These are phyloP conservation scores for Pichia heedii DNA, from an alignment of 805 yeast species.

Conservation along the genomic window DNA sequence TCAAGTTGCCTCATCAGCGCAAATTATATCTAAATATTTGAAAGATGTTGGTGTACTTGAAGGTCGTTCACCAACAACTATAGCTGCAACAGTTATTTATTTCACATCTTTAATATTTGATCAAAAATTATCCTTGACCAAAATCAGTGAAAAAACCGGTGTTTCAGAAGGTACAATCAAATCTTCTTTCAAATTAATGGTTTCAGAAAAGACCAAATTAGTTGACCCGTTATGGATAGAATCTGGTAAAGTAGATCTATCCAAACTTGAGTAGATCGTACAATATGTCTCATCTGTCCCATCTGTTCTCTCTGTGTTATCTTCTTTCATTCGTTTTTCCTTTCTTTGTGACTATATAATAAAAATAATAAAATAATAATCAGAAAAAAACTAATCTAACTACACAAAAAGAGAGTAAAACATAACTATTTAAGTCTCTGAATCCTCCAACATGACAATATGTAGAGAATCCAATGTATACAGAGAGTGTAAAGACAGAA, in stretches of 20 bases:
- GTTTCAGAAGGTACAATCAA: slow-evolving; percentile 97
- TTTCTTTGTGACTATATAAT: no score
- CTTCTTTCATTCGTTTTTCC: background rate
- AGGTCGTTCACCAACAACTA: slow-evolving; percentile 94
- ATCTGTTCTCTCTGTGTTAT: background rate
- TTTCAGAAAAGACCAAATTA: slow-evolving; percentile 60
- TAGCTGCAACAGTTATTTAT: slow-evolving; percentile 95
- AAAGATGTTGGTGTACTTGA: slow-evolving; percentile 90
- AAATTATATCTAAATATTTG: slow-evolving; percentile 80
- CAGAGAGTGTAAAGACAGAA: no score
- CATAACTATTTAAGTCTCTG: no score
- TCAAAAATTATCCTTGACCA: slow-evolving; percentile 62
- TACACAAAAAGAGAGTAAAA: no score
- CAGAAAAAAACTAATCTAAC: background rate
- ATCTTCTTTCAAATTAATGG: slow-evolving; percentile 77
- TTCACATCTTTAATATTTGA: slow-evolving; percentile 88
- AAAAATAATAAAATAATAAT: background rate
- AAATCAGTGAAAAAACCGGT: slow-evolving; percentile 86
- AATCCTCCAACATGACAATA: no score
- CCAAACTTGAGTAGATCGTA: slow-evolving; percentile 2
- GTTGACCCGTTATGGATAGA: slow-evolving; percentile 74
- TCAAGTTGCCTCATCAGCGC: slow-evolving; percentile 86
- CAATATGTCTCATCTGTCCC: background rate
- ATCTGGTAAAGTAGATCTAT: slow-evolving; percentile 49
- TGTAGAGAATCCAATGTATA: no score